phyloP scores from a whole-genome alignment of 2,329 filamentous ascomycete genomes.

The Ambrosiella xylebori region DNA sequence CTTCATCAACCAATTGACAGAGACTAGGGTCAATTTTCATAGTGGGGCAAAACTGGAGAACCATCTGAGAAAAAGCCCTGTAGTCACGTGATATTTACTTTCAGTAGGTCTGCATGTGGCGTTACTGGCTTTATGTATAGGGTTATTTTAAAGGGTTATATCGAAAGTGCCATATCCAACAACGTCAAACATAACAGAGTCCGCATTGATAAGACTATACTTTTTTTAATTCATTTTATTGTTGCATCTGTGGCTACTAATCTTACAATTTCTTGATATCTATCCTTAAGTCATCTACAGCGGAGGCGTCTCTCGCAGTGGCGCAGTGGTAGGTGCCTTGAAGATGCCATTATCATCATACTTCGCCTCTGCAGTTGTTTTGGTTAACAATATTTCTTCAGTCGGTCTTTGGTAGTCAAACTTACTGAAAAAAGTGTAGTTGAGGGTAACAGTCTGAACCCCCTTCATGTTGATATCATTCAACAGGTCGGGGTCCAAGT shows the following conservation, averaged over 20 bases:
- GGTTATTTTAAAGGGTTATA: background rate
- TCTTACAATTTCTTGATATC: background rate
- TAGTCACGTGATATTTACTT: constrained; percentile 2
- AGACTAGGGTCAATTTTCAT: background rate
- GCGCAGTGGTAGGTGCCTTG: constrained; percentile 20
- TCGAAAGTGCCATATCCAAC: background rate
- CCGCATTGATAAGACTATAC: too few species aligned
- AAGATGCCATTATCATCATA: constrained; percentile 30
- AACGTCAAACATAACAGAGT: background rate
- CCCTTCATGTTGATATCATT: constrained; percentile 85
- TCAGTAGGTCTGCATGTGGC: background rate
- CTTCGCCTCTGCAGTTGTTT: constrained; percentile 23
- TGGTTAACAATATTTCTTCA: constrained; percentile 20
- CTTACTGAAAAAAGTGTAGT: constrained; percentile 97
- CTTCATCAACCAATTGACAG: constrained; percentile 1
- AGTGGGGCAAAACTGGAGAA: constrained; percentile 1
- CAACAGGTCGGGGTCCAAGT: constrained; percentile 87
- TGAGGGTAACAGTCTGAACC: constrained; percentile 87
- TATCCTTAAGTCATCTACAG: background rate
- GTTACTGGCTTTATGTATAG: background rate
- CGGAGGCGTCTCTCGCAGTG: constrained; percentile 8
- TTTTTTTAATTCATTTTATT: too few species aligned
- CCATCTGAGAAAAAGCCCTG: constrained; percentile 2
- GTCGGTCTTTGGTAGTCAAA: constrained; percentile 15
- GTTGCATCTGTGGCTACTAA: background rate